Conservation (phyloP, 2,329 filamentous ascomycete genomes). For the Venturia effusa region DNA sequence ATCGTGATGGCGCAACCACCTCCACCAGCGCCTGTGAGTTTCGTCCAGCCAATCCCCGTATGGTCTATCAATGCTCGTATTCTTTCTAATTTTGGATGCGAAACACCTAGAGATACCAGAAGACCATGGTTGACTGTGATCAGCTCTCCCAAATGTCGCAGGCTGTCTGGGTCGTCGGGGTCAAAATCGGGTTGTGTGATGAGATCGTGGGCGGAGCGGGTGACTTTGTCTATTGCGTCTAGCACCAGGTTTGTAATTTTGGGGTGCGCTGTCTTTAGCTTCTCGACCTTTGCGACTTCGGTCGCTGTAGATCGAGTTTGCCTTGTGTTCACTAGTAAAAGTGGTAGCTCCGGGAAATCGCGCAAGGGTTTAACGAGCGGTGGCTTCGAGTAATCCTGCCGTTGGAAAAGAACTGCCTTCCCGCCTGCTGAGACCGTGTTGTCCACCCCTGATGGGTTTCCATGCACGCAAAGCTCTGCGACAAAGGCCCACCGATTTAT, state of each 20-base stretch:
- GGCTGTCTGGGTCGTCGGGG: constrained; percentile 47
- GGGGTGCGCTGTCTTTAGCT: constrained; percentile 60
- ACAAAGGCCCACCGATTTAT: constrained; percentile 99
- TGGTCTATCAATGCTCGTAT: constrained; percentile 78
- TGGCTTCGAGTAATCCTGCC: constrained; percentile 65
- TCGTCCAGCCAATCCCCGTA: constrained; percentile 88
- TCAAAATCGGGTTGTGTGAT: constrained; percentile 57
- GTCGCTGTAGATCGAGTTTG: constrained; percentile 75
- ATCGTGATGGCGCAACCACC: constrained; percentile 93
- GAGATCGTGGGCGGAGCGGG: constrained; percentile 44
- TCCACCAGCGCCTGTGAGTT: constrained; percentile 89
- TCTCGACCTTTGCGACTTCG: constrained; percentile 79
- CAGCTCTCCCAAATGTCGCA: constrained; percentile 72
- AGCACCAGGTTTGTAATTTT: constrained; percentile 71
- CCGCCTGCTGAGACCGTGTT: constrained; percentile 92
- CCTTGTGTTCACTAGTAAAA: constrained; percentile 81
- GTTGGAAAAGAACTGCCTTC: constrained; percentile 85
- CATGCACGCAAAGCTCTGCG: constrained; percentile 92
- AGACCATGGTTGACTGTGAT: constrained; percentile 92
- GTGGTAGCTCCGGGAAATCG: constrained; percentile 82
- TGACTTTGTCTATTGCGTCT: constrained; percentile 71
- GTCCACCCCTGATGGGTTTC: constrained; percentile 91
- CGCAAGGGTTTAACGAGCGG: constrained; percentile 67
- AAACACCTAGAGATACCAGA: constrained; percentile 82
- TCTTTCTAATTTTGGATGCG: constrained; percentile 84